Conservation (phyloP, 192 early-diverging fungal genomes). For the Coemansia nantahalensis region DNA sequence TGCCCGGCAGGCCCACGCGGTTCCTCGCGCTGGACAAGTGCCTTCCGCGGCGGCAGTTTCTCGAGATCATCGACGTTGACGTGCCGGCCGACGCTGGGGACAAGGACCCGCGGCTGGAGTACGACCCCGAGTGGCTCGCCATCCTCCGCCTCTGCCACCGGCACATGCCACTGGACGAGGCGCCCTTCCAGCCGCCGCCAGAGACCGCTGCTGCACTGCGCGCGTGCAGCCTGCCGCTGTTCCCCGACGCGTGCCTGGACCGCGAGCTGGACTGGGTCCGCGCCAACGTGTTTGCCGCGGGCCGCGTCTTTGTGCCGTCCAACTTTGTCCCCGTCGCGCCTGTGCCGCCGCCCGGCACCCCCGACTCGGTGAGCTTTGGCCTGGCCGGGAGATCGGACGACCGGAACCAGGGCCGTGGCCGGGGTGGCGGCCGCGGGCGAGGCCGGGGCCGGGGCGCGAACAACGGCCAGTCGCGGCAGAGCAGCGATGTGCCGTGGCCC, state of each 20-base stretch:
- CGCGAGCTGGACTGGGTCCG: conserved; percentile 66
- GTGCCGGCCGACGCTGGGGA: conserved; percentile 53
- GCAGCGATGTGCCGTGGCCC: conserved; percentile 5
- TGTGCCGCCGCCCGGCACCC: conserved; percentile 40
- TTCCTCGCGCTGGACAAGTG: conserved; percentile 98
- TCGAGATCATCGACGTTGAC: conserved; percentile 70
- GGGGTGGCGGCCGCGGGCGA: conserved; percentile 2
- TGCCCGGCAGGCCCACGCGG: conserved; percentile 56
- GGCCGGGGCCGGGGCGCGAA: conserved; percentile 4
- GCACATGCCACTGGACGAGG: conserved; percentile 55
- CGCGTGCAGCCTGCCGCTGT: conserved; percentile 5
- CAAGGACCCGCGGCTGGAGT: conserved; percentile 59
- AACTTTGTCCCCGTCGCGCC: conserved; percentile 80
- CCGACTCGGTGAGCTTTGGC: conserved; percentile 34
- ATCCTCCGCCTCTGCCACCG: conserved; percentile 64
- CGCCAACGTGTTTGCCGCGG: conserved; percentile 56
- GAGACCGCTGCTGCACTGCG: conserved; percentile 48
- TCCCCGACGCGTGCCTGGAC: conserved; percentile 53
- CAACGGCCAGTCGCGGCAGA: not conserved
- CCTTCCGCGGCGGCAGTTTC: conserved; percentile 67
- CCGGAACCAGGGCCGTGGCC: conserved; percentile 5
- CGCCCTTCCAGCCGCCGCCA: conserved; percentile 50
- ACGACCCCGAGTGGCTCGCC: conserved; percentile 84
- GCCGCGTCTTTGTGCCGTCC: conserved; percentile 61
- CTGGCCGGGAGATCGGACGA: conserved; percentile 13